Base-by-base conservation (phyloP, 2,329 filamentous ascomycete genomes). In the Diaporthe citri region DNA sequence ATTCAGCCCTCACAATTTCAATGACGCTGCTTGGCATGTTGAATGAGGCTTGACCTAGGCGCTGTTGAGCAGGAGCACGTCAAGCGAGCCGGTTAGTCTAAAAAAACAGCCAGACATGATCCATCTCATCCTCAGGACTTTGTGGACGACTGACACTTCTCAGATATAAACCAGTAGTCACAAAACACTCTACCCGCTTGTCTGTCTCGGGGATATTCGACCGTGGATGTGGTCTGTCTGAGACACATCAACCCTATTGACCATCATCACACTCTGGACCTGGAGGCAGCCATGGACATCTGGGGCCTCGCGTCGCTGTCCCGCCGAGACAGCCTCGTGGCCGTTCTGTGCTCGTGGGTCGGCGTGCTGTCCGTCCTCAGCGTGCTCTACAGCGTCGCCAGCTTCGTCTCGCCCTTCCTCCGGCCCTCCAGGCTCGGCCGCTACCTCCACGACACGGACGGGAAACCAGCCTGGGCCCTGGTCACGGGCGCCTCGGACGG, bases 401-500 rank as follows among this genome's bases (percentile, higher is more conserved):
- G 20, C 71, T 74, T 75, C 62, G 22, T 75, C 52, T 70, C 46
- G 55, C 71, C 67, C 41, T 75, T 66, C 28, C 51, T 73, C 62
- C 67, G 69, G 15, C 75, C 79, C 9, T 79, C 77, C 20, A 60
- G 67, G 31, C 70, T 82, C n/a, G 17, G 73, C 41, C 78, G 78
- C 41, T 82, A 81, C 67, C 77, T 78, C 43, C 73, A 78, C 51
- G 62, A 75, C 22, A 75, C 71, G 7, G 55, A 77, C 15, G 78
- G 78, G 12, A 74, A 77, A n/a, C 76, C 77, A 1, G 66, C 79
- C 3, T 89, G 86, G 85, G 87, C 86, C 2, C 80, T 90, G 7
- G 83, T 90, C 12, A 91, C 89, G 0, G 89, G 90, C 43, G 85
- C 87, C 25, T 88, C 84, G 20, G 88, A 89, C 60, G 90, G 90